A percentile compares a stretch with the other conserved stretches of the same genome.
Evolutionary conservation across 2,329 filamentous ascomycete species (phyloP).

Genomic region (Exophiala spinifera): DNA sequence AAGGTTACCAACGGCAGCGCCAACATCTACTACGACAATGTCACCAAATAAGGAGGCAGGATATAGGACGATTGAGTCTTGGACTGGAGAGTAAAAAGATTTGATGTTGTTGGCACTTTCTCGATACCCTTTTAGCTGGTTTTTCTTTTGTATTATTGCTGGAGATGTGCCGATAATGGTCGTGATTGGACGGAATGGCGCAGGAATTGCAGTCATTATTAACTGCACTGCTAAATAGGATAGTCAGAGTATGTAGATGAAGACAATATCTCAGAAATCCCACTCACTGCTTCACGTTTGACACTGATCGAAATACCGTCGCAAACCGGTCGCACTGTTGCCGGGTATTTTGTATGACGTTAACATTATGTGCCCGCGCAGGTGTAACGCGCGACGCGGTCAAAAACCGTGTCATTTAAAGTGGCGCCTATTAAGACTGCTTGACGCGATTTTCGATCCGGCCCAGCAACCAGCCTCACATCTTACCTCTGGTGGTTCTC

Average conservation of each 20-base stretch:
- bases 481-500: neutral
- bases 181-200: neutral
- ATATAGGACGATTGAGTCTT: neutral
- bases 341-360: neutral
- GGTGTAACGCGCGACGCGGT: neutral
- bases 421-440: neutral
- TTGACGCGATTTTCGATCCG: neutral
- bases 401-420: neutral
- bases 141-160: neutral
- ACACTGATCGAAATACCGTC: too few relatives aligned
- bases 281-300: too few relatives aligned
- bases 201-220: too few relatives aligned
- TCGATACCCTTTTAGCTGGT: conserved; percentile 17
- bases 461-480: neutral
- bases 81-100: neutral
- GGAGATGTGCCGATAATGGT: neutral
- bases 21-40: conserved; percentile 24
- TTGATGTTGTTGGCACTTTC: conserved; percentile 2
- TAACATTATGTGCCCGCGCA: neutral
- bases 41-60: conserved; percentile 14
- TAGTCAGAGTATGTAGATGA: neutral
- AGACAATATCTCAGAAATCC: neutral
- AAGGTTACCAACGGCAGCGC: conserved; percentile 19
- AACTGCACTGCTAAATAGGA: neutral
- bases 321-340: too few relatives aligned